Percentiles rank a stretch among this genome's conserved stretches.
Evolutionary conservation across 148 eudicot genomes (phyloP).

Genomic region (Drosera capensis): DNA sequence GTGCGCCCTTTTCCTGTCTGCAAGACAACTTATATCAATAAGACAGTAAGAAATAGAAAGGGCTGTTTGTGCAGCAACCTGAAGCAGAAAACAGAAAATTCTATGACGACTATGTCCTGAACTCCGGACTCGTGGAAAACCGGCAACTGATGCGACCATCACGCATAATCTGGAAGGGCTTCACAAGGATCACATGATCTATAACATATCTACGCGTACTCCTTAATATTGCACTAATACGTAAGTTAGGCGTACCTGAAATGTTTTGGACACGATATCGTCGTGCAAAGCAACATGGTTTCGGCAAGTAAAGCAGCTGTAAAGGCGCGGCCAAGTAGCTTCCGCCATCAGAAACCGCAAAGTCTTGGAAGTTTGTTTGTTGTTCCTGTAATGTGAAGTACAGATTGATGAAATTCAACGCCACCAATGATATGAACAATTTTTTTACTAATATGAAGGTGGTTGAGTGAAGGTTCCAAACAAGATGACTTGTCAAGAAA

Average conservation of each 20-base stretch:
- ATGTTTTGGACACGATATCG: slow-evolving; percentile 5
- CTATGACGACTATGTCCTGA: too few relatives aligned
- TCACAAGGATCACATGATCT: not conserved
- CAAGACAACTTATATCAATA: not conserved
- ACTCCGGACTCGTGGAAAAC: too few relatives aligned
- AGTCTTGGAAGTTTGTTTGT: not conserved
- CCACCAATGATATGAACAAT: slow-evolving; percentile 7
- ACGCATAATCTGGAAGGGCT: too few relatives aligned
- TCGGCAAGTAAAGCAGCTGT: slow-evolving; percentile 5
- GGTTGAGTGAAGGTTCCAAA: slow-evolving; percentile 11
- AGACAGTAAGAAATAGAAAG: too few relatives aligned
- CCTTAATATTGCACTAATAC: too few relatives aligned
- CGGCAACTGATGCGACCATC: too few relatives aligned
- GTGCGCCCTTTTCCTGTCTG: slow-evolving; percentile 23
- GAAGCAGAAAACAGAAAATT: too few relatives aligned
- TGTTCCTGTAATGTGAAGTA: not conserved
- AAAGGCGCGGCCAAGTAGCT: not conserved
- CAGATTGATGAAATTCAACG: not conserved
- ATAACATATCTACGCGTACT: too few relatives aligned
- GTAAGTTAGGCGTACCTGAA: not conserved
- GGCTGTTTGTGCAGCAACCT: not conserved
- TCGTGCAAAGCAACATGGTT: slow-evolving; percentile 4
- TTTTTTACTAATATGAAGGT: slow-evolving; percentile 5
- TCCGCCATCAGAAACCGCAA: slow-evolving; percentile 14
- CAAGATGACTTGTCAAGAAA: slow-evolving; percentile 1